Conservation (phyloP, 208 protist genomes). For the Leishmania braziliensis region DNA sequence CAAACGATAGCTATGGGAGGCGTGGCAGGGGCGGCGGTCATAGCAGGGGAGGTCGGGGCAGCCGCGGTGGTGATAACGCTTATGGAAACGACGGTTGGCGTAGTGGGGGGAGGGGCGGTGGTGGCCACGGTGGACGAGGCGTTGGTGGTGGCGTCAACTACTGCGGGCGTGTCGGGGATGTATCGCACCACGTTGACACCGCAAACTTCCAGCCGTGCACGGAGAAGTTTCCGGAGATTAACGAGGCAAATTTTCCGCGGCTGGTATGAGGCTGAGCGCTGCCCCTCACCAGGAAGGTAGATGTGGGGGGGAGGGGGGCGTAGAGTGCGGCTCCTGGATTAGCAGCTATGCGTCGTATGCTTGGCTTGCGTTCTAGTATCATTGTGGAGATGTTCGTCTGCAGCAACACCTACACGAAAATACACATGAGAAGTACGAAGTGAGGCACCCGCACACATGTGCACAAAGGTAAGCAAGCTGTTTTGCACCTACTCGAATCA, state of each 20-base stretch:
- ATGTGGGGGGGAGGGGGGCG: background rate
- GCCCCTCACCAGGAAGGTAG: background rate
- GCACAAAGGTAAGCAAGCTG: background rate
- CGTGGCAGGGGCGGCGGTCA: slow-evolving; percentile 9
- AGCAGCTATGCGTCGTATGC: background rate
- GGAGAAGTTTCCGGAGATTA: slow-evolving; percentile 25
- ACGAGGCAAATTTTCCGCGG: slow-evolving; percentile 34
- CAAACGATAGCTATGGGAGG: slow-evolving; percentile 1
- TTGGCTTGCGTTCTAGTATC: background rate
- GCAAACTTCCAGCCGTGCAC: background rate
- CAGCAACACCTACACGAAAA: background rate
- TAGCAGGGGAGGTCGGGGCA: slow-evolving; percentile 6
- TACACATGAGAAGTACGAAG: background rate
- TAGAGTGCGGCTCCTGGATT: background rate
- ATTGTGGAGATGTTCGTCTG: too few relatives aligned
- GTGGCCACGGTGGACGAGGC: slow-evolving; percentile 5
- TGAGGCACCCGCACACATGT: background rate
- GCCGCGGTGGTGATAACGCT: background rate
- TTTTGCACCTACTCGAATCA: background rate
- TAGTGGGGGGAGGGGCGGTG: slow-evolving; percentile 8
- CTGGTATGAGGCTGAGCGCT: slow-evolving; percentile 14
- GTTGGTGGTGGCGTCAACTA: slow-evolving; percentile 14
- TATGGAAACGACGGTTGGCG: slow-evolving; percentile 2
- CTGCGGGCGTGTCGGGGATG: slow-evolving; percentile 11
- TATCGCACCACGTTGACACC: slow-evolving; percentile 9